Percentiles rank a stretch among this genome's conserved stretches.
Evolutionary conservation across 148 eudicot species (phyloP).

Genomic region (Persicaria tinctoria): DNA sequence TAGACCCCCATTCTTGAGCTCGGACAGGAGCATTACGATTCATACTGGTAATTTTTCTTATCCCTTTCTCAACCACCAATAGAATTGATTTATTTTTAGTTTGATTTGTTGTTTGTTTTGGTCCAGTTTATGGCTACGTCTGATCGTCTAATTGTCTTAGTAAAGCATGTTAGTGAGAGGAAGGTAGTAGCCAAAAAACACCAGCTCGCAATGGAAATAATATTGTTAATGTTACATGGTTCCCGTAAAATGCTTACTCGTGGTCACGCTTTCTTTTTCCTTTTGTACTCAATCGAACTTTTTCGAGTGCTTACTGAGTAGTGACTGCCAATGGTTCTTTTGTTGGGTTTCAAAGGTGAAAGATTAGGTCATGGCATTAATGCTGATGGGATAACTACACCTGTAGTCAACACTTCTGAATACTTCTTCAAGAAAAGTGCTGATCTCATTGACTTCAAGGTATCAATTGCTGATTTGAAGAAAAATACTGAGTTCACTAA

Average conservation of each 20-base stretch:
- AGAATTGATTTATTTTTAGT: no score
- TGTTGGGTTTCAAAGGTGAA: constrained; percentile 39
- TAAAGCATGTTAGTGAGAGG: no score
- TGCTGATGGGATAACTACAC: constrained; percentile 93
- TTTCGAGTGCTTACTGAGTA: no score
- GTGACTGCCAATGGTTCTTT: not conserved
- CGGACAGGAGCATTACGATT: constrained; percentile 74
- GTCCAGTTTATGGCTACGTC: not conserved
- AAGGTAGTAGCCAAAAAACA: no score
- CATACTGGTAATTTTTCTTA: constrained; percentile 59
- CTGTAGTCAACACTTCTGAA: constrained; percentile 71
- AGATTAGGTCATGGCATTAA: constrained; percentile 76
- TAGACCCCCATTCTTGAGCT: constrained; percentile 46
- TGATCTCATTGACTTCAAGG: constrained; percentile 93
- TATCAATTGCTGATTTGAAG: constrained; percentile 15
- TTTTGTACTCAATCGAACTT: not conserved
- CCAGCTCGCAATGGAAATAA: not conserved
- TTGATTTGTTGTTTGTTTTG: no score
- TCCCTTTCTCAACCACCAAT: not conserved
- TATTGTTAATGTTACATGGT: not conserved
- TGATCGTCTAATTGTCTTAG: no score
- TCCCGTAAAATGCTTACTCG: not conserved
- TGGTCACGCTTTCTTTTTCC: not conserved
- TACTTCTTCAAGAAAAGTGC: constrained; percentile 82
- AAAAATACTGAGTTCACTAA: not conserved